phyloP scores from a whole-genome alignment of 106 monocot genomes.

The Dendrobium officinale region DNA sequence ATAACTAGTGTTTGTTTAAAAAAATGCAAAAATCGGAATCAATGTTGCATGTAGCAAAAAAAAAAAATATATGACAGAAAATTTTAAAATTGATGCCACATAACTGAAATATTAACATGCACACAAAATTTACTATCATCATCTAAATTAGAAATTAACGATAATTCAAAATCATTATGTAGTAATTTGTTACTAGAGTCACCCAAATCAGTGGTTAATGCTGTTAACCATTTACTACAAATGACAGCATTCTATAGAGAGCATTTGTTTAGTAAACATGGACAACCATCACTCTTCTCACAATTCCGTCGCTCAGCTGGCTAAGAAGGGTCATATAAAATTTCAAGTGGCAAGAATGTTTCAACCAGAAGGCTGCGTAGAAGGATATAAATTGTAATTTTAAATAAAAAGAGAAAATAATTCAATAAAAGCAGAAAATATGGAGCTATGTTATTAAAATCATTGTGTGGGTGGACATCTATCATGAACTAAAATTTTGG shows the following conservation, averaged over 20 bases:
- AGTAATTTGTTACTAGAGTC: neutral
- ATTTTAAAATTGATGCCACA: too few species aligned
- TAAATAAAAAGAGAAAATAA: neutral
- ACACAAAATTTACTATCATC: too few species aligned
- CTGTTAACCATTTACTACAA: neutral
- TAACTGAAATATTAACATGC: too few species aligned
- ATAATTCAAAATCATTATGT: neutral
- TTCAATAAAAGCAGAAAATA: neutral
- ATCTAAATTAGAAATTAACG: too few species aligned
- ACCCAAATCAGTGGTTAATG: neutral
- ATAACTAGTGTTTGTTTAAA: too few species aligned
- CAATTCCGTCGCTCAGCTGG: neutral
- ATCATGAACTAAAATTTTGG: neutral
- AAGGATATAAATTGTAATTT: neutral
- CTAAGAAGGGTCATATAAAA: neutral
- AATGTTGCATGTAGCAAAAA: too few species aligned
- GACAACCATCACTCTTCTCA: neutral
- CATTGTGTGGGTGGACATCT: neutral
- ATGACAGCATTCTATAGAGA: neutral
- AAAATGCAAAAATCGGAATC: too few species aligned
- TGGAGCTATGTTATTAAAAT: neutral
- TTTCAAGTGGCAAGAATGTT: neutral
- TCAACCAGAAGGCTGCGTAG: neutral
- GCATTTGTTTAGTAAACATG: neutral
- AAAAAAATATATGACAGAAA: too few species aligned